phyloP scores from a whole-genome alignment of 2,329 filamentous ascomycete species.

The Thermochaetoides dissita region DNA sequence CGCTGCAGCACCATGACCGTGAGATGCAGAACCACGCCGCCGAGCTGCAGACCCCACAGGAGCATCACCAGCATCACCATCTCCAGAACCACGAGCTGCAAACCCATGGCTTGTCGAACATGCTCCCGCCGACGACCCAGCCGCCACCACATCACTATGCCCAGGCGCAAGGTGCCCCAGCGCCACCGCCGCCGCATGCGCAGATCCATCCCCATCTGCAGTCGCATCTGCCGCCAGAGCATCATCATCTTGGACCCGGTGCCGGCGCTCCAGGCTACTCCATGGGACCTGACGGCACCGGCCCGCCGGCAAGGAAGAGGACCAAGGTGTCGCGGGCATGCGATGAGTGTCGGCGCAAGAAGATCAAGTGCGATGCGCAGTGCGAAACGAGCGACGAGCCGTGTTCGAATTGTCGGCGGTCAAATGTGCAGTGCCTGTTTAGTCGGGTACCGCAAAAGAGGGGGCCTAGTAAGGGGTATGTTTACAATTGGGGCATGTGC shows the following conservation, averaged over 20 bases:
- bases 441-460: slow-evolving; percentile 79
- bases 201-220: slow-evolving; percentile 21
- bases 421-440: slow-evolving; percentile 66
- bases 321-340: slow-evolving; percentile 81
- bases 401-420: slow-evolving; percentile 69
- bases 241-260: too few species aligned
- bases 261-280: too few species aligned
- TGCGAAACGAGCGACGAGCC: slow-evolving; percentile 59
- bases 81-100: slow-evolving; percentile 17
- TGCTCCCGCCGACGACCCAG: slow-evolving; percentile 15
- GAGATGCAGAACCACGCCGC: slow-evolving; percentile 16
- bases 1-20: slow-evolving; percentile 15
- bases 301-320: slow-evolving; percentile 49
- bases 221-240: slow-evolving; percentile 10
- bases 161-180: too few species aligned
- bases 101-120: slow-evolving; percentile 7
- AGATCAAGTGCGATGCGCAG: slow-evolving; percentile 75
- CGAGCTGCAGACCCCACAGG: slow-evolving; percentile 11
- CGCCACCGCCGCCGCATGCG: slow-evolving; percentile 9
- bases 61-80: slow-evolving; percentile 12
- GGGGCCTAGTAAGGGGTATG: slow-evolving; percentile 75
- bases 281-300: slow-evolving; percentile 35
- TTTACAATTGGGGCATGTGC: slow-evolving; percentile 2
- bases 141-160: slow-evolving; percentile 16
- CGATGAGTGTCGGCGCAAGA: slow-evolving; percentile 79